phyloP scores from a whole-genome alignment of 2,329 filamentous ascomycete genomes.

The Amylocarpus encephaloides region DNA sequence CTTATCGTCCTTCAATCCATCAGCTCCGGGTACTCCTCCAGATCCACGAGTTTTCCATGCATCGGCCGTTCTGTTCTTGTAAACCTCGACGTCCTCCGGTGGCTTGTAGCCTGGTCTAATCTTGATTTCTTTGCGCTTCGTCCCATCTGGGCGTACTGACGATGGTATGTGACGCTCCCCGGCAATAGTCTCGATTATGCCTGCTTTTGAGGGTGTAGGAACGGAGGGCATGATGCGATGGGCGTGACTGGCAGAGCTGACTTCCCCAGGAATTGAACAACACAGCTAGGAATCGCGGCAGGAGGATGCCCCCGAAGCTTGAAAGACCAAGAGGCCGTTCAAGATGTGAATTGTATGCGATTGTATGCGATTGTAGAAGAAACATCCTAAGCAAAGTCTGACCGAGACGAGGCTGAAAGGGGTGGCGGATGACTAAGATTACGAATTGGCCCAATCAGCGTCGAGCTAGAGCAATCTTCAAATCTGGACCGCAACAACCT shows the following conservation, averaged over 20 bases:
- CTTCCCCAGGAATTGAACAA: not conserved
- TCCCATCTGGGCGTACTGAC: conserved; percentile 80
- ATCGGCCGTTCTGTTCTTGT: conserved; percentile 87
- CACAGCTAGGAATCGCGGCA: not conserved
- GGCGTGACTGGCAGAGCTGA: not conserved
- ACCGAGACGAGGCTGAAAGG: conserved; percentile 6
- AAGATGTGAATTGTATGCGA: not conserved
- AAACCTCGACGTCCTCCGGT: conserved; percentile 91
- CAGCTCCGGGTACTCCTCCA: conserved; percentile 70
- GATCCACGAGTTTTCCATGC: conserved; percentile 70
- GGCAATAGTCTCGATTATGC: conserved; percentile 66
- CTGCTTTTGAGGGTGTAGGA: conserved; percentile 50
- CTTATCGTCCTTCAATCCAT: conserved; percentile 43
- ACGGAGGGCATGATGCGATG: conserved; percentile 33
- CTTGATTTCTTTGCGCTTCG: conserved; percentile 87
- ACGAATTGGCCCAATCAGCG: not conserved
- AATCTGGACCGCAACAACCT: not conserved
- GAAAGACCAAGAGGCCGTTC: not conserved
- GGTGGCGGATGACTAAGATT: not conserved
- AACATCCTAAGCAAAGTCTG: not conserved
- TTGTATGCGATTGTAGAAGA: not conserved
- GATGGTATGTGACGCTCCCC: conserved; percentile 87
- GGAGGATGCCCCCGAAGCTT: not conserved
- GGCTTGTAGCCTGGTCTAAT: conserved; percentile 90
- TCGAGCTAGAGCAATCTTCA: not conserved